Evolutionary conservation across 257 asterid species (phyloP), one percentile per base, ranked within the genome.

Genomic region (Buddleja alternifolia): DNA sequence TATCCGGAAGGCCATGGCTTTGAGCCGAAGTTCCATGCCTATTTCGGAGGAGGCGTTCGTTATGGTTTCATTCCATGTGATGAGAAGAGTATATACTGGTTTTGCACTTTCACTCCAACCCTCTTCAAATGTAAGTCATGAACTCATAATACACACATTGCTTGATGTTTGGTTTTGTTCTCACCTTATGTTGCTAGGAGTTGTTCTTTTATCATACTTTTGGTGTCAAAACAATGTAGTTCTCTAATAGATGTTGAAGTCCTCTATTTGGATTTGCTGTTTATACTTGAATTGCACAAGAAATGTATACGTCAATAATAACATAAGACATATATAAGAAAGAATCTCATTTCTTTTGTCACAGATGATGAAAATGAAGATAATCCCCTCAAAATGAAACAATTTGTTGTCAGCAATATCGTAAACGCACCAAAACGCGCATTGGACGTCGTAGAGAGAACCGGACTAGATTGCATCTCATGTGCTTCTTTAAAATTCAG

Each of bases 11-110:
- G 78, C 68, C 97, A 90, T 73, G 88, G 79, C 39, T 80, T 84
- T 62, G 42, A 74, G 79, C 90, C 96, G 16, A 79, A 77, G 60
- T 1, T 81, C 8, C 70, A 83, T 12, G 63, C 73, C 4, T 80
- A 63, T 79, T 86, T 83, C 60, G 96, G 94, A 36, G 88, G 83
- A 46, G 97, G 96, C 1, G 68, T 86, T 24, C 90, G 95, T 0
- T 80, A 70, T 34, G 97, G 96, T 1, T 72, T 81, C 66, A 21
- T 74, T 47, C 95, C 97, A 20, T 73, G 82, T 73, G 94, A 88
- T 64, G 86, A 73, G 20, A 86, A 81, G 74, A 75, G 84, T 47
- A 21, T 88, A 23, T 88, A 86, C 74, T 90, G 96, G 97, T 88
- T 90, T 67, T 86, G 88, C 88, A 86, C 92, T 45, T 73, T 84